Evolutionary conservation across 192 early-diverging fungal species (phyloP), one percentile per base, ranked within the genome.

Genomic region (Backusella mclennaniae): DNA sequence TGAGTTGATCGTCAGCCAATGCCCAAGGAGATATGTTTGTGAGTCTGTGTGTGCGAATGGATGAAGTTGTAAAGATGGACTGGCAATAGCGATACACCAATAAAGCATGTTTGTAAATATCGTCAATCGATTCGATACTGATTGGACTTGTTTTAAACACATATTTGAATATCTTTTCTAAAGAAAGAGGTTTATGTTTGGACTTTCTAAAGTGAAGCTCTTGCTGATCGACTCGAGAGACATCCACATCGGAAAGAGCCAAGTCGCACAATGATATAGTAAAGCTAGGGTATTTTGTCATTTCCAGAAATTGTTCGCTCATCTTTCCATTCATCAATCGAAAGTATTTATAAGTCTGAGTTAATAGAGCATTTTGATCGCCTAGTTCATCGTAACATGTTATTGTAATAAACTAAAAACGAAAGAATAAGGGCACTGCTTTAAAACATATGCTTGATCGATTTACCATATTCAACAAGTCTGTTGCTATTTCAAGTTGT

Each of bases 121-220:
- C 29, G 23, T 36, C 41, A 15, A 71, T 23, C 1, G 56, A 63
- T 49, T 5, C 9, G 1, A 31, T 71, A 21, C 14, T 46, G 29
- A 17, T 23, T 11, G 70, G 70, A 15, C 41, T 15, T 26, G 70
- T 71, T 49, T 23, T 49, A 7, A 71, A 44, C 7, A 71, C 70
- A 26, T 71, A 71, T 29, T 26, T 46, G 21, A 71, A 71, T 46
- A 71, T 17, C 39, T 71, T 71, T 33, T 71, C 70, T 33, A 71
- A 71, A 71, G 49, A 29, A 5, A 71, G 39, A 5, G 70, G 70
- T 33, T 9, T 44, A 49, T 71, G 70, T 4, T 11, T 36, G 15
- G 70, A 31, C 15, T 49, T 71, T 17, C 42, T 26, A 35, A 31
- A 71, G 17, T 71, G 41, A 23, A 31, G 14, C 0, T 23, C 4